Conservation (phyloP, 495 filamentous ascomycete genomes). For the Tuber aestivum region DNA sequence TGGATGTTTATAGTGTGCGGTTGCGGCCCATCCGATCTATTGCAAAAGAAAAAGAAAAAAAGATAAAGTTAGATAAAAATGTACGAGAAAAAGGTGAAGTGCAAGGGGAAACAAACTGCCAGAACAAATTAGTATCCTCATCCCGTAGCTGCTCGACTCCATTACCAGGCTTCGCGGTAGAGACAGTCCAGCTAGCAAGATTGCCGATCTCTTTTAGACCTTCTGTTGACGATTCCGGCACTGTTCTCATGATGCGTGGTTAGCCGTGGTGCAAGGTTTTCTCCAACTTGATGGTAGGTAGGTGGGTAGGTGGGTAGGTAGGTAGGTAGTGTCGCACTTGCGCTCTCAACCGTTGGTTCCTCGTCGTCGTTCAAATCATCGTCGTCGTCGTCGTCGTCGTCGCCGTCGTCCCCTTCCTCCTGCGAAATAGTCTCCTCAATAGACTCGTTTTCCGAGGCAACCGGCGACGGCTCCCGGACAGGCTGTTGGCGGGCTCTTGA, state of each 20-base stretch:
- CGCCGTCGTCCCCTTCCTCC: slow-evolving; percentile 38
- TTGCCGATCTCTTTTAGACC: slow-evolving; percentile 87
- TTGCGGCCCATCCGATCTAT: slow-evolving; percentile 83
- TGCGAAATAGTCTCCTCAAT: slow-evolving; percentile 38
- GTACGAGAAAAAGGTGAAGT: not conserved
- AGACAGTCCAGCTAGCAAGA: slow-evolving; percentile 87
- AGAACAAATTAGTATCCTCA: slow-evolving; percentile 73
- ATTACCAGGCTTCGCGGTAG: slow-evolving; percentile 83
- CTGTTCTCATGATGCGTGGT: slow-evolving; percentile 11
- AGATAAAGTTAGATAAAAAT: not conserved
- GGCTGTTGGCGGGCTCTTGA: not conserved
- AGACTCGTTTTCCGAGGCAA: slow-evolving; percentile 28
- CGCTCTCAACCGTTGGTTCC: slow-evolving; percentile 43
- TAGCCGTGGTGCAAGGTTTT: not conserved
- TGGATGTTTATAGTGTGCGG: slow-evolving; percentile 91
- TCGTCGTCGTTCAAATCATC: slow-evolving; percentile 42
- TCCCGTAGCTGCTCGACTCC: slow-evolving; percentile 77
- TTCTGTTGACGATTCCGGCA: slow-evolving; percentile 22
- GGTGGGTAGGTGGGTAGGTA: too few relatives aligned
- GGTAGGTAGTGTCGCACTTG: slow-evolving; percentile 26
- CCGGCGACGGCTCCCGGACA: not conserved
- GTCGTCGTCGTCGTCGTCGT: slow-evolving; percentile 19
- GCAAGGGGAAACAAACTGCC: slow-evolving; percentile 58
- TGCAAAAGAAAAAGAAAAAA: not conserved
- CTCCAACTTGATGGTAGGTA: not conserved